Base-by-base conservation (phyloP, 352 stramenopile species). In the Blastocystis sp. region DNA sequence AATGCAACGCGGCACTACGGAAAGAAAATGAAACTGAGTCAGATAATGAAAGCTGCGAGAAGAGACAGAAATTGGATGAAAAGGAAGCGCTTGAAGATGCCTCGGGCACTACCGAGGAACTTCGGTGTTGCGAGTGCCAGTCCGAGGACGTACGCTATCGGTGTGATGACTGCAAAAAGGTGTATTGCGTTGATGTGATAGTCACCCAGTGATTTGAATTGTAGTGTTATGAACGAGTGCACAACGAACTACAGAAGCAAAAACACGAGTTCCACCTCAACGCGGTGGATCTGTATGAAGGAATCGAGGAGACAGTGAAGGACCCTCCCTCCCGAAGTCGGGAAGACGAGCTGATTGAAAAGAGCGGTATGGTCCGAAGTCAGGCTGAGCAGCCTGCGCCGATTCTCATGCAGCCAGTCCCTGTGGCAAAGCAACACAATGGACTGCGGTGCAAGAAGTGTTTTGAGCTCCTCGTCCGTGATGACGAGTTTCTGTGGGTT, bases 381-480 rank as follows among this genome's bases (percentile, higher is more conserved):
- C 42, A 29, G 36, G 4, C 16, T n/a, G 63, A 75, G 27, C 63
- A 53, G 9, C n/a, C 63, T 51, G 48, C 36, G 7, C 21, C 27
- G 1, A n/a, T 29, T n/a, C 21, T 40, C 1, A 75, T 8, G 42
- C 21, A 40, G 32, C 11, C 27, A 4, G 21, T 32, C 11, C 34
- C 29, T 9, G 11, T 1, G 51, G 27, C 27, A 8, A 81, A 51
- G 36, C 69, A 81, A 29, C 69, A 81, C 27, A 27, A 42, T 29
- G 69, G 69, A n/a, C 27, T 81, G 36, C 69, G 69, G 29, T 81
- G 69, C 32, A 81, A 44, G n/a, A 81, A 81, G 24, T 81, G 69
- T 42, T 81, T 81, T 48, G 69, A 81, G 69, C 40, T 81, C 11
- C 46, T 81, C 9, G 69, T 81, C n/a, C 69, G 40, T 38, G 69